A percentile compares a stretch with the other conserved stretches of the same genome.
Conservation (phyloP, 352 stramenopile species). For the Phytophthora capsici region DNA sequence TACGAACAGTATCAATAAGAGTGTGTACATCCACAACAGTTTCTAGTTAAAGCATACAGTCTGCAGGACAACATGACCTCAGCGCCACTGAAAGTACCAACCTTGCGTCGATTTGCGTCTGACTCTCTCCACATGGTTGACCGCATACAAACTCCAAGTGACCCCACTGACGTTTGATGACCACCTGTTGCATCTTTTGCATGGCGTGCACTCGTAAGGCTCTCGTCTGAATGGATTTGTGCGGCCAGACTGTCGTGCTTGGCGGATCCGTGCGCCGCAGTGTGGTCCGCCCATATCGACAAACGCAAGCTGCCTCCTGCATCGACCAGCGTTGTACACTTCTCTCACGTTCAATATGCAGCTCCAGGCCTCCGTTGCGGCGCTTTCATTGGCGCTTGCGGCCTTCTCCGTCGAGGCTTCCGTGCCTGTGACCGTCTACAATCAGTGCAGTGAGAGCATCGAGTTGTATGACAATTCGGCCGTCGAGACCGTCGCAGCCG, state of each 20-base stretch:
- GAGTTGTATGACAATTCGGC: slow-evolving; percentile 64
- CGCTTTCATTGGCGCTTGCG: slow-evolving; percentile 33
- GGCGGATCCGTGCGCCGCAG: slow-evolving; percentile 6
- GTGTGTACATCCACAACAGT: background rate
- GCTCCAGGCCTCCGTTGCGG: slow-evolving; percentile 21
- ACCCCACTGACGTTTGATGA: background rate
- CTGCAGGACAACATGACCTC: background rate
- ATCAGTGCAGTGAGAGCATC: slow-evolving; percentile 58
- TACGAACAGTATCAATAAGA: background rate
- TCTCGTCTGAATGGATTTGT: slow-evolving; percentile 27
- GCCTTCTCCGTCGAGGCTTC: slow-evolving; percentile 30
- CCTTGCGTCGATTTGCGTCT: background rate
- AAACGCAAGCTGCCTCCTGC: slow-evolving; percentile 22
- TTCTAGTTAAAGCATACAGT: no score
- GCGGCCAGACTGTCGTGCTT: slow-evolving; percentile 19
- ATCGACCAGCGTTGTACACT: slow-evolving; percentile 19
- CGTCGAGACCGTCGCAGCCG: slow-evolving; percentile 44
- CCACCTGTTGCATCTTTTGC: slow-evolving; percentile 16
- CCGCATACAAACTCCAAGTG: slow-evolving; percentile 4
- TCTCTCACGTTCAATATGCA: slow-evolving; percentile 17
- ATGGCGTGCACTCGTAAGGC: slow-evolving; percentile 28
- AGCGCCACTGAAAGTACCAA: background rate
- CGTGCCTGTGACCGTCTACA: slow-evolving; percentile 55
- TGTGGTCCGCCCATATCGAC: slow-evolving; percentile 30
- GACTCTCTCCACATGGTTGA: slow-evolving; percentile 10